Percentiles rank a stretch among this genome's conserved stretches.
These are phyloP conservation scores for Isoetes engelmannii DNA, from an alignment of 83 land plant species.

Conservation along the genomic window DNA sequence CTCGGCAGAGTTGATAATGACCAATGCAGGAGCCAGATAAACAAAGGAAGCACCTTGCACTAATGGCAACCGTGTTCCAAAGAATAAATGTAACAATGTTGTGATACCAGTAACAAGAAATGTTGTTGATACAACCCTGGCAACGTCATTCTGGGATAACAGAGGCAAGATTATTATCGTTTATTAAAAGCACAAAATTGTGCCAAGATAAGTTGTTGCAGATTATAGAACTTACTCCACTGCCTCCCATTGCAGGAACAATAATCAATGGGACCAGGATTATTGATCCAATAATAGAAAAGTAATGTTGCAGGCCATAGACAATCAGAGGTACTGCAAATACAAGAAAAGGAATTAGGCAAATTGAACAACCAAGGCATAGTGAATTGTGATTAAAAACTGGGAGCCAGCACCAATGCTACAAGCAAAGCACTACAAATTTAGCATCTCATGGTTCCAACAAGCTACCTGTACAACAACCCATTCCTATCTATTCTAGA, in stretches of 20 bases:
- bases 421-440: too few species aligned
- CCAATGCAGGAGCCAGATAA: slow-evolving; percentile 84
- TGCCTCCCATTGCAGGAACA: slow-evolving; percentile 15
- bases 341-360: background rate
- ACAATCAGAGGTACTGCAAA: slow-evolving; percentile 12
- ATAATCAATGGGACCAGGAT: slow-evolving; percentile 2
- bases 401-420: too few species aligned
- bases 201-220: background rate
- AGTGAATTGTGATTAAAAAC: too few species aligned
- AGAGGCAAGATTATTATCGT: too few species aligned
- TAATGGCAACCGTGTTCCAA: slow-evolving; percentile 86
- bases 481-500: too few species aligned
- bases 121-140: slow-evolving; percentile 82
- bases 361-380: too few species aligned
- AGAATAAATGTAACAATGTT: slow-evolving; percentile 71
- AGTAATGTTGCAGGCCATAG: slow-evolving; percentile 14
- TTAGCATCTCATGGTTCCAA: too few species aligned
- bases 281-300: slow-evolving; percentile 11
- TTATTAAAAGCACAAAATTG: too few species aligned
- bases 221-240: slow-evolving; percentile 3
- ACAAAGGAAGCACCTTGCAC: slow-evolving; percentile 97
- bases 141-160: slow-evolving; percentile 61
- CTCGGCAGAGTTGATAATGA: slow-evolving; percentile 63
- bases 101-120: slow-evolving; percentile 80
- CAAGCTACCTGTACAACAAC: too few species aligned